Evolutionary conservation across 805 yeast genomes (phyloP), one percentile per base, ranked within the genome.

Genomic region (Myxozyma geophila): DNA sequence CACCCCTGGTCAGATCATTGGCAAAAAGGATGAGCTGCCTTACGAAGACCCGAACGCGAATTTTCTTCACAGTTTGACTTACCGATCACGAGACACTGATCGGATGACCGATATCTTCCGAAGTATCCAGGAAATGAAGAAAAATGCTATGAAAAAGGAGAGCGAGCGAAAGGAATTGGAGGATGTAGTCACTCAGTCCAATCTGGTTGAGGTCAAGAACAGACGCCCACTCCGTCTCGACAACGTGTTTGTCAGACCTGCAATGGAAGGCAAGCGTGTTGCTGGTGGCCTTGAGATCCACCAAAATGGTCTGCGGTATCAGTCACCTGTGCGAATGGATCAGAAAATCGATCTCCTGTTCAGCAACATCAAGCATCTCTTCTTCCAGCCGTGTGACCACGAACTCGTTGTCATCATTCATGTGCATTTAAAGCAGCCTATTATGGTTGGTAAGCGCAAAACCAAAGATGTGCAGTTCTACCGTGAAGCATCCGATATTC

Each of bases 381-480:
- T 95, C 72, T 95, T 92, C 82, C 98, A 95, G 79, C 96, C 99
- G 7, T 90, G 95, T 74, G 92, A 92, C 73, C 96, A 95, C 68
- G 99, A 95, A 77, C 81, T 95, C 74, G 86, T 93, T 73, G 98
- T 93, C 51, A 81, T 95, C 50, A 89, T 95, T 66, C 99, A 95
- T 77, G 87, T 92, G 73, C 97, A 92, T 77, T 83, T 95, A 76
- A 92, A 91, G 75, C 87, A 87, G 51, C 99, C 98, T 33, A 87
- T 95, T 63, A 88, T 95, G 85, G 88, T 95, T 75, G 98, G 98
- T 67, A 95, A 95, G 79, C 88, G 90, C 79, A 95, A 95, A 78
- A 91, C 97, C 0, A 88, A 87, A 76, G 98, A 95, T 72, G 90
- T 95, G 53, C 99, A 95, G 79, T 92, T 95, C 74, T 95, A 92